Evolutionary conservation across 164 flowering plant genomes (phyloP).

Genomic region (Aristolochia contorta): DNA sequence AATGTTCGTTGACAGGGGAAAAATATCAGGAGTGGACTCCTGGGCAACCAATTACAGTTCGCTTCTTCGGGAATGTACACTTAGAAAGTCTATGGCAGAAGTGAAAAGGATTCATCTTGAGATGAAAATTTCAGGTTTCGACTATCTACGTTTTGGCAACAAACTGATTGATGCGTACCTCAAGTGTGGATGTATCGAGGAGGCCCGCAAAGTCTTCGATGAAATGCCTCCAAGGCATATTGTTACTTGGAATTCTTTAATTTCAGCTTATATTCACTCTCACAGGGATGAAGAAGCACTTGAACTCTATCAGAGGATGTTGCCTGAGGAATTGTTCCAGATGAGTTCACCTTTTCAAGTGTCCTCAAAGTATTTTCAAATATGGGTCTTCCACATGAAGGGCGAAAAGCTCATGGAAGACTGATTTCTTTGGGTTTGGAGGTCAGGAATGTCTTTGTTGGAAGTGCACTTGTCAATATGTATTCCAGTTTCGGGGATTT

Average conservation of each 20-base stretch:
- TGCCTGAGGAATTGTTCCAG: conserved; percentile 25
- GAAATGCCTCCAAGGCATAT: conserved; percentile 35
- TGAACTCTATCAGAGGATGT: conserved; percentile 25
- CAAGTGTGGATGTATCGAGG: conserved; percentile 23
- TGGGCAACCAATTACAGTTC: conserved; percentile 12
- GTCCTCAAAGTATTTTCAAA: conserved; percentile 36
- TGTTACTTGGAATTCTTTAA: conserved; percentile 47
- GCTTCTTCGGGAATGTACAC: conserved; percentile 23
- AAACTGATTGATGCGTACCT: conserved; percentile 31
- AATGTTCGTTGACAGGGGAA: no score
- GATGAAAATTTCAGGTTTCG: conserved; percentile 26
- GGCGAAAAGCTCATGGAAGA: conserved; percentile 36
- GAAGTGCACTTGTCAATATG: conserved; percentile 54
- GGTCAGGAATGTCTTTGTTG: conserved; percentile 33
- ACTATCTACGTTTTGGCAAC: conserved; percentile 20
- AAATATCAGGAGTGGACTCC: no score
- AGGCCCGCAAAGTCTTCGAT: conserved; percentile 40
- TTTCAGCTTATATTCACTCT: conserved; percentile 24
- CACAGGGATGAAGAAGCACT: conserved; percentile 28
- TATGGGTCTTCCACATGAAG: conserved; percentile 28
- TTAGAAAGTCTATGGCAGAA: conserved; percentile 12
- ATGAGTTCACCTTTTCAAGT: conserved; percentile 36
- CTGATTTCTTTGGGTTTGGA: conserved; percentile 41
- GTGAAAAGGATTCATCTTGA: conserved; percentile 25
- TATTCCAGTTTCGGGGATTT: conserved; percentile 41